Evolutionary conservation across 2,329 filamentous ascomycete genomes (phyloP).

Genomic region (Fusarium sp.): DNA sequence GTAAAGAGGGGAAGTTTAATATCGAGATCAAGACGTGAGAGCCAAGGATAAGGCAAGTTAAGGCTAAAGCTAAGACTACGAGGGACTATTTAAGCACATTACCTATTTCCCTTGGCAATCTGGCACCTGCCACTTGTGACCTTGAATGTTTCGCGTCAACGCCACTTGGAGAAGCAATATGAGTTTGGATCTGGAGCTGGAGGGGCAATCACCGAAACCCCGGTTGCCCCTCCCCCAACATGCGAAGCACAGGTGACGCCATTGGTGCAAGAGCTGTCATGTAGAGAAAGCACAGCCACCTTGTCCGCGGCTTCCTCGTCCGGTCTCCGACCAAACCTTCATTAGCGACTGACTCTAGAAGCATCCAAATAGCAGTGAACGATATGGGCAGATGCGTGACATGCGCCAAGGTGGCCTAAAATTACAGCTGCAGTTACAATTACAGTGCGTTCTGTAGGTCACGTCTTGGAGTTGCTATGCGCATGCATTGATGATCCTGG

Average conservation of each 20-base stretch:
- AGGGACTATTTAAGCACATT: constrained; percentile 24
- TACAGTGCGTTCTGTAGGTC: not conserved
- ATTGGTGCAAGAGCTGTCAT: constrained; percentile 24
- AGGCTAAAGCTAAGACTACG: not conserved
- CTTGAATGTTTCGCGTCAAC: constrained; percentile 23
- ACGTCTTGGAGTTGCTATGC: not conserved
- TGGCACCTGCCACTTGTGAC: constrained; percentile 30
- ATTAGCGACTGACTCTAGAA: not conserved
- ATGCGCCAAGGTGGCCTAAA: constrained; percentile 16
- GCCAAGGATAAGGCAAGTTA: not conserved
- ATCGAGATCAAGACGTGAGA: not conserved
- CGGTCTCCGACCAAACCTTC: not conserved
- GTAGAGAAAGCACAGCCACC: constrained; percentile 26
- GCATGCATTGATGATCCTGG: constrained; percentile 5
- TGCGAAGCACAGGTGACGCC: constrained; percentile 29
- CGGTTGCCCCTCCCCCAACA: constrained; percentile 29
- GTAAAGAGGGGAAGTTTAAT: constrained; percentile 13
- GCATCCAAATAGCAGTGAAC: not conserved
- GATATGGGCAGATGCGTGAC: not conserved
- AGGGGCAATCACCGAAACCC: constrained; percentile 30
- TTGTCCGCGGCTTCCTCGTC: not conserved
- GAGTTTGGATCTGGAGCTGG: constrained; percentile 9
- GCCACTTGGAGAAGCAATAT: constrained; percentile 16
- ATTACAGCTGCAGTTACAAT: not conserved
- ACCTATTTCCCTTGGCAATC: constrained; percentile 21